phyloP scores from a whole-genome alignment of 129 eudicot genomes.

The Sambucus nigra region DNA sequence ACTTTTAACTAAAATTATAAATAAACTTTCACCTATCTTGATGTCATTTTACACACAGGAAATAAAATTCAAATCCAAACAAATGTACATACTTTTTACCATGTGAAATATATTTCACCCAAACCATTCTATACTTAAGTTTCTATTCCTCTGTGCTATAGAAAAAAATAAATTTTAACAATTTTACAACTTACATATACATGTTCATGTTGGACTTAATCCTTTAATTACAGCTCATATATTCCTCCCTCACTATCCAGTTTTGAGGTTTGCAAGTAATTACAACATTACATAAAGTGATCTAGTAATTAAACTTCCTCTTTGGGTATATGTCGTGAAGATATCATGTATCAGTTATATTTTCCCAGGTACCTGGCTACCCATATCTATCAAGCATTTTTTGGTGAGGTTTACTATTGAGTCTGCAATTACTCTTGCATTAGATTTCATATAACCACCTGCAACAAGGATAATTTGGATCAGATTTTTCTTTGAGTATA shows the following conservation, averaged over 20 bases:
- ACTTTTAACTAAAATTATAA: too few relatives aligned
- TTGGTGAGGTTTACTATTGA: constrained; percentile 66
- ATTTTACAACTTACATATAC: neutral
- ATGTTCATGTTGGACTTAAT: neutral
- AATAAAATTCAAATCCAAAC: too few relatives aligned
- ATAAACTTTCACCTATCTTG: too few relatives aligned
- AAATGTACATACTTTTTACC: too few relatives aligned
- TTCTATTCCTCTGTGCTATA: too few relatives aligned
- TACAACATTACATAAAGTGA: neutral
- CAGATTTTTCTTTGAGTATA: neutral
- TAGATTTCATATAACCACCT: constrained; percentile 98
- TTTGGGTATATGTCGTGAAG: neutral
- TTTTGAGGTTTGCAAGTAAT: neutral
- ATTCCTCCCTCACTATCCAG: neutral
- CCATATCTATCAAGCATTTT: constrained; percentile 54
- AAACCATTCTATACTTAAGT: too few relatives aligned
- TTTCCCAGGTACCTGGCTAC: neutral
- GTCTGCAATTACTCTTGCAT: constrained; percentile 82
- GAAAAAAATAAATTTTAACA: too few relatives aligned
- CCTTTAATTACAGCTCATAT: neutral
- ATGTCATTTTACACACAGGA: too few relatives aligned
- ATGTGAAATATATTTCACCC: too few relatives aligned
- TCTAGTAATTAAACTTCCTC: neutral
- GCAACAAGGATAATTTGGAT: constrained; percentile 8
- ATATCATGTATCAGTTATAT: neutral